A percentile compares a stretch with the other conserved stretches of the same genome.
Conservation (phyloP, 208 protist species). For the Baffinella frigidus region DNA sequence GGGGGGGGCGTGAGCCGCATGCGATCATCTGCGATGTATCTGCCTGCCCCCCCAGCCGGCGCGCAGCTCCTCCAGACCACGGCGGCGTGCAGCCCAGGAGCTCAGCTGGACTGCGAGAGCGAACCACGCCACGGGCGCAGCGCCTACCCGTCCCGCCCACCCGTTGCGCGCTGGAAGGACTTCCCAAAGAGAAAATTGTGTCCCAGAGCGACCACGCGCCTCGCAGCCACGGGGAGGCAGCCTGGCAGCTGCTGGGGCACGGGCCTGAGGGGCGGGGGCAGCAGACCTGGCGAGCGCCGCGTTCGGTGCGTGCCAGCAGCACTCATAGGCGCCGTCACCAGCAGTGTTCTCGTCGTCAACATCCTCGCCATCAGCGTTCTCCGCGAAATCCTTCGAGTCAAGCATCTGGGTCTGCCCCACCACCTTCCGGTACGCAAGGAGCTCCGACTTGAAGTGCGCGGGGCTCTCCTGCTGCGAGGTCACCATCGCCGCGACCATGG, state of each 20-base stretch:
- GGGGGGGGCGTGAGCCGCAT: neutral
- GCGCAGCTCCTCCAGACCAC: no score
- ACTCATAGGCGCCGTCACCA: conserved; percentile 52
- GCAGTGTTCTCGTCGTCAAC: conserved; percentile 12
- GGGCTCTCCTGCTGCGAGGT: neutral
- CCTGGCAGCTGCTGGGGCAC: neutral
- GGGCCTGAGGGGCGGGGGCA: neutral
- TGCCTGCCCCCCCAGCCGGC: no score
- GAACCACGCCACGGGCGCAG: no score
- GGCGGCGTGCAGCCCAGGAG: no score
- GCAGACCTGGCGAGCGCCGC: conserved; percentile 21
- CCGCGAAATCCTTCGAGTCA: neutral
- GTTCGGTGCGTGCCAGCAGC: conserved; percentile 59
- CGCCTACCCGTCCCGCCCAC: no score
- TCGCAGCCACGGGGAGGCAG: neutral
- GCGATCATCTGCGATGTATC: no score
- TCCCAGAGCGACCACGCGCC: no score
- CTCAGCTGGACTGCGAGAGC: no score
- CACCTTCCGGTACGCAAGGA: neutral
- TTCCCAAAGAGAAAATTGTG: neutral
- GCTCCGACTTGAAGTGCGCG: conserved; percentile 1
- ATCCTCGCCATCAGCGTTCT: conserved; percentile 21
- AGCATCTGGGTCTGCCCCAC: no score
- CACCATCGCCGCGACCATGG: conserved; percentile 9
- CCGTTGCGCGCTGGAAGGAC: no score